Percentiles rank a stretch among this genome's conserved stretches.
These are phyloP conservation scores for Hyaloscypha variabilis DNA, from an alignment of 495 filamentous ascomycete species.

Conservation along the genomic window DNA sequence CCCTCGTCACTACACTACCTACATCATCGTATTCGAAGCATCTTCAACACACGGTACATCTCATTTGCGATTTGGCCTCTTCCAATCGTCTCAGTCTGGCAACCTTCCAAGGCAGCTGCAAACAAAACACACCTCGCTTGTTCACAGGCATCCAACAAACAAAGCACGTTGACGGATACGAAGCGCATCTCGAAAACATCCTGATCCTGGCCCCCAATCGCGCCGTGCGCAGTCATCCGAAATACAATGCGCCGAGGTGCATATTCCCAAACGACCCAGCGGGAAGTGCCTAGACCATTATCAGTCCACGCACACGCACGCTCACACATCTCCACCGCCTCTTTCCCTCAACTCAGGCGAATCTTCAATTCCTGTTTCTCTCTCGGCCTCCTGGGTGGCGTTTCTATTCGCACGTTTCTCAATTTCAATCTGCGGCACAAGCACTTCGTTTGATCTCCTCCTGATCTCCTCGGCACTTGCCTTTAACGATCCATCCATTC, in stretches of 20 bases:
- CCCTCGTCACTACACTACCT: slow-evolving; percentile 23
- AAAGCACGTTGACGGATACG: neutral
- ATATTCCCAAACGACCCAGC: neutral
- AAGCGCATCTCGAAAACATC: neutral
- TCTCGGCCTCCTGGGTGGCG: neutral
- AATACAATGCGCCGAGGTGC: neutral
- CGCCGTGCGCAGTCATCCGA: neutral
- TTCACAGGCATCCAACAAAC: neutral
- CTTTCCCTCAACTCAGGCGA: neutral
- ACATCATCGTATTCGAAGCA: slow-evolving; percentile 24
- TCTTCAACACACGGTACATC: slow-evolving; percentile 15
- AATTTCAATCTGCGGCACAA: neutral
- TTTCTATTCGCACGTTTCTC: neutral
- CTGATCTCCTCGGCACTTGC: neutral
- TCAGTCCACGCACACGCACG: too few relatives aligned
- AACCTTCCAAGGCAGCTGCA: slow-evolving; percentile 4
- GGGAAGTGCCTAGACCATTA: neutral
- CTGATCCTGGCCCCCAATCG: neutral
- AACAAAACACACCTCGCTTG: neutral
- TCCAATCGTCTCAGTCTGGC: neutral
- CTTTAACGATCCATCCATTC: neutral
- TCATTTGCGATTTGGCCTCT: slow-evolving; percentile 18
- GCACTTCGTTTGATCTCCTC: neutral
- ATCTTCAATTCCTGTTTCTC: neutral
- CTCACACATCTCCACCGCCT: too few relatives aligned